Conservation (phyloP, 768 basidiomycete species). For the Serendipita sp. region DNA sequence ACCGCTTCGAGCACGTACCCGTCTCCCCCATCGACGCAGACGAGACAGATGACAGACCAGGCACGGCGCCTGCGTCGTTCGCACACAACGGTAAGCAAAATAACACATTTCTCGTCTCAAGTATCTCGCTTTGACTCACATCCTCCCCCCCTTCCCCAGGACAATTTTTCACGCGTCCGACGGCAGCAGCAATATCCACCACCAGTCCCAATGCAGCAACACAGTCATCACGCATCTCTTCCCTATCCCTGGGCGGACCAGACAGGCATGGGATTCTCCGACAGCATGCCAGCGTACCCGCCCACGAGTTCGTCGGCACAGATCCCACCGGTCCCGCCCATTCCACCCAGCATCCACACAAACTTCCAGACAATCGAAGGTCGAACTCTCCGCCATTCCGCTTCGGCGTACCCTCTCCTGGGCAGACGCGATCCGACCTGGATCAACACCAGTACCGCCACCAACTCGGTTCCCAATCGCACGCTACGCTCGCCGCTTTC, state of each 20-base stretch:
- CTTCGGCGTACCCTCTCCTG: constrained; percentile 7
- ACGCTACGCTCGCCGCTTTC: background rate
- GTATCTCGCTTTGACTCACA: too few species aligned
- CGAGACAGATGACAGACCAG: constrained; percentile 1
- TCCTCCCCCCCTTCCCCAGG: too few species aligned
- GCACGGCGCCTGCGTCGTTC: constrained; percentile 7
- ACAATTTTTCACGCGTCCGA: constrained; percentile 5
- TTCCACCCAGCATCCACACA: background rate
- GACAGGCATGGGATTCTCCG: background rate
- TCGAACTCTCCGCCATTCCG: constrained; percentile 8
- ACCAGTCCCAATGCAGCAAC: background rate
- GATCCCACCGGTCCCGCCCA: background rate
- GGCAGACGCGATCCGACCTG: background rate
- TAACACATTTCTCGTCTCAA: too few species aligned
- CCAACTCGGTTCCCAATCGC: background rate
- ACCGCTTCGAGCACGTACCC: constrained; percentile 5
- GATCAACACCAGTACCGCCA: background rate
- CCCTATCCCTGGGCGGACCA: background rate
- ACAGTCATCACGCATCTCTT: constrained; percentile 5
- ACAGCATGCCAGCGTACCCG: background rate
- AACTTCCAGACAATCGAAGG: background rate
- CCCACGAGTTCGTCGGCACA: background rate
- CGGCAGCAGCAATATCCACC: background rate
- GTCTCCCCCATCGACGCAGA: constrained; percentile 3
- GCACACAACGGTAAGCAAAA: constrained; percentile 5